Evolutionary conservation across 2,329 filamentous ascomycete genomes (phyloP), one percentile per base, ranked within the genome.

Genomic region (Colletotrichum sp.): DNA sequence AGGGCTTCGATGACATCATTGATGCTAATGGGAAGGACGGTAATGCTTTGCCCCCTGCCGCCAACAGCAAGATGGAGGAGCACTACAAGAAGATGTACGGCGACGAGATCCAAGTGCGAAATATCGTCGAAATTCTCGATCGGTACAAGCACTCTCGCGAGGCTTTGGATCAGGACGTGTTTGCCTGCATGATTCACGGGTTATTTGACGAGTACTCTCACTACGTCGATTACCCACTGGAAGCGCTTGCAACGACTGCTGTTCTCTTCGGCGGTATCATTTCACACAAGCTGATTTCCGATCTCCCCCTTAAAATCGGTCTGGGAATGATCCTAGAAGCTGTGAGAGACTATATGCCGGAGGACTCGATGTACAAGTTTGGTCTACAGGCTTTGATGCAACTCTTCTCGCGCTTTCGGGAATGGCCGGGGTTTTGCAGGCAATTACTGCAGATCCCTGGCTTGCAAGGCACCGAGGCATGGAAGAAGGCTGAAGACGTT

Each of bases 41-140:
- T n/a, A 98, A 99, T 81, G 90, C 92, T 2, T 90, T 99, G 2
- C 94, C 96, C 0, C 89, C 91, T 24, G 92, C 93, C 26, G 95
- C 96, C 70, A 96, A 98, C 79, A 92, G 91, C 78, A 95, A 95
- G 83, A 99, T 99, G 97, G 96, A 99, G 82, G 95, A 98, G 79
- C 93, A 98, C 78, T 99, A 98, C 84, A 98, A 98, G 85, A 95
- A 95, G 81, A 99, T 99, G 96, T 99, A 99, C 83, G 95, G 95
- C 79, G 94, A 95, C 79, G 95, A 98, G 79, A 92, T 96, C 24
- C 94, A 96, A 77, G 95, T 98, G 22, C 92, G 95, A 71, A 92
- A 95, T 71, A 95, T 99, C 78, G 94, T 99, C 68, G 93, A 95
- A 77, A 92, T 95, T 52, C 91, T 99, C 81, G 93, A 95, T 78